A percentile compares a stretch with the other conserved stretches of the same genome.
These are phyloP conservation scores for Penicillium sp. DNA, from an alignment of 2,329 filamentous ascomycete genomes.

Conservation along the genomic window DNA sequence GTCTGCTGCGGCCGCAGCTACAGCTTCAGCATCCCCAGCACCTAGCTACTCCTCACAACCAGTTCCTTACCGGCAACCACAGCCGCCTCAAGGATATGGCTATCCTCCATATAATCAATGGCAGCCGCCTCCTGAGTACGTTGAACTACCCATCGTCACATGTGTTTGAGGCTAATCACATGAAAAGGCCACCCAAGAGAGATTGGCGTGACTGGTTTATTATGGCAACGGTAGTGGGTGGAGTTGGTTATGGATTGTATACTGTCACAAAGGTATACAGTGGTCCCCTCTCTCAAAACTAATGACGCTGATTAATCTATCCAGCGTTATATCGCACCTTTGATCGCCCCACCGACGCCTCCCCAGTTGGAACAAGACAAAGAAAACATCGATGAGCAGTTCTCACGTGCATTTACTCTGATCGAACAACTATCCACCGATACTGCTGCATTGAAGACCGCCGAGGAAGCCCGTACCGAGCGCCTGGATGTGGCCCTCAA, in stretches of 20 bases:
- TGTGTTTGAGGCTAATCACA: conserved; percentile 10
- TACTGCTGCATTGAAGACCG: conserved; percentile 80
- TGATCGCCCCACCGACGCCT: conserved; percentile 89
- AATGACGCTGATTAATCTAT: conserved; percentile 14
- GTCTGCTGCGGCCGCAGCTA: conserved; percentile 44
- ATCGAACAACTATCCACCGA: conserved; percentile 91
- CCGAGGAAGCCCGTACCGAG: conserved; percentile 80
- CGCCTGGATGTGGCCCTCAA: conserved; percentile 75
- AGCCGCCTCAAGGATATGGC: conserved; percentile 46
- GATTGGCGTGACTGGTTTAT: conserved; percentile 99
- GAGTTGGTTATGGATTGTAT: conserved; percentile 85
- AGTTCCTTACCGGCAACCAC: conserved; percentile 40
- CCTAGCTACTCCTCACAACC: conserved; percentile 48
- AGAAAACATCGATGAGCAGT: conserved; percentile 84
- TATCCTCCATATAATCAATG: conserved; percentile 54
- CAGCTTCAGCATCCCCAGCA: conserved; percentile 49
- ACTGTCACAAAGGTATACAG: conserved; percentile 71
- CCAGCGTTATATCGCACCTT: conserved; percentile 82
- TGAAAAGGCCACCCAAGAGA: conserved; percentile 61
- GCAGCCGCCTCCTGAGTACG: conserved; percentile 56
- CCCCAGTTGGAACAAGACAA: conserved; percentile 95
- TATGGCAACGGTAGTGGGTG: conserved; percentile 92
- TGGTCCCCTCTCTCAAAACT: not conserved
- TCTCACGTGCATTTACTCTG: conserved; percentile 84
- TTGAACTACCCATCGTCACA: conserved; percentile 2